Percentiles rank a stretch among this genome's conserved stretches.
These are phyloP conservation scores for Salicornia ramosissima DNA, from an alignment of 148 eudicot genomes.

Conservation along the genomic window DNA sequence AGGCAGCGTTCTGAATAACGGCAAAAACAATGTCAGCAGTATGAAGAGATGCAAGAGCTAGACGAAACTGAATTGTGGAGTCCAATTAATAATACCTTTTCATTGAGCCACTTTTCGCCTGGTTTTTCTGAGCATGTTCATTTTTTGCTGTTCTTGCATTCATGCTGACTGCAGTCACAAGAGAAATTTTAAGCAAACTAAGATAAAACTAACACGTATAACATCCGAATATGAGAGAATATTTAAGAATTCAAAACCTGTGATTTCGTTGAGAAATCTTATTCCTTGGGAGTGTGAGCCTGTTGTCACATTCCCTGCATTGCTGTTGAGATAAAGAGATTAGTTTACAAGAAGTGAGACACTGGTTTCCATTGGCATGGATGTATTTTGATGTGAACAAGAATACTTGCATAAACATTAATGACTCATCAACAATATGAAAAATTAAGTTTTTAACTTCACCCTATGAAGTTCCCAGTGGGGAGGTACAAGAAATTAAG, in stretches of 20 bases:
- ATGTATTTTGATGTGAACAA: neutral
- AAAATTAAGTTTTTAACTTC: too few species aligned
- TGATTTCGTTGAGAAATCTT: constrained; percentile 71
- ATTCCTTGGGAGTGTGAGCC: constrained; percentile 79
- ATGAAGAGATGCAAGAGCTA: neutral
- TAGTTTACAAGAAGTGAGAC: neutral
- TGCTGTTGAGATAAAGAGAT: constrained; percentile 34
- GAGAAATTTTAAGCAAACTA: neutral
- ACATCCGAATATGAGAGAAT: neutral
- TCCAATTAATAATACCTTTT: constrained; percentile 44
- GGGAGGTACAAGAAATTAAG: neutral
- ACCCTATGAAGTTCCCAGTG: too few species aligned
- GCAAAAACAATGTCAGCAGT: neutral
- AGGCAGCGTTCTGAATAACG: constrained; percentile 30
- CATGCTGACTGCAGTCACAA: constrained; percentile 37
- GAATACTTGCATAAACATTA: neutral
- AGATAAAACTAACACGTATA: neutral
- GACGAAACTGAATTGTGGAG: neutral
- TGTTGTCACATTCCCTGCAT: constrained; percentile 77
- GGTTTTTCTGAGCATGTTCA: constrained; percentile 27
- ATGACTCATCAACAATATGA: neutral
- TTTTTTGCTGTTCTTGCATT: constrained; percentile 33
- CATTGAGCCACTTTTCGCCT: constrained; percentile 23
- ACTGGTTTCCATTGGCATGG: constrained; percentile 6
- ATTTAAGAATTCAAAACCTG: constrained; percentile 47